Percentiles rank a stretch among this genome's conserved stretches.
These are phyloP conservation scores for Laguncularia racemosa DNA, from an alignment of 345 rosid genomes.

Conservation along the genomic window DNA sequence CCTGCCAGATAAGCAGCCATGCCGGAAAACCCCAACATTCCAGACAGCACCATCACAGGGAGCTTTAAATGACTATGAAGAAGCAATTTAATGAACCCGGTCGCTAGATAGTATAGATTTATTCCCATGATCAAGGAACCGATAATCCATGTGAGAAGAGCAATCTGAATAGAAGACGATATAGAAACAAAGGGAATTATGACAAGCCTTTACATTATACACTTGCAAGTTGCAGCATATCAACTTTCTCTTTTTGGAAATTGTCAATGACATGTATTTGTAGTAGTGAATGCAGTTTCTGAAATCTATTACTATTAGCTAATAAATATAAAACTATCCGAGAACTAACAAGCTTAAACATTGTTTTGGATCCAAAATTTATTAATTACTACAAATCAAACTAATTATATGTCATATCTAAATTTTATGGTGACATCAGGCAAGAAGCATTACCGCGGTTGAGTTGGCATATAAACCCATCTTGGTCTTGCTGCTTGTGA, in stretches of 20 bases:
- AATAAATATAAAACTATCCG: too few relatives aligned
- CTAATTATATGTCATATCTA: not conserved
- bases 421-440: not conserved
- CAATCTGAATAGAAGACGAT: constrained; percentile 27
- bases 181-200: not conserved
- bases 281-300: too few relatives aligned
- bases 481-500: constrained; percentile 81
- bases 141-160: constrained; percentile 70
- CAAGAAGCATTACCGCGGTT: constrained; percentile 25
- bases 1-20: constrained; percentile 60
- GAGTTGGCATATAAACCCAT: constrained; percentile 76
- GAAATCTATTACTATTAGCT: too few relatives aligned
- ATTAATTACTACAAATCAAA: not conserved
- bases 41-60: constrained; percentile 36
- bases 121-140: constrained; percentile 73
- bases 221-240: too few relatives aligned
- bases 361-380: too few relatives aligned
- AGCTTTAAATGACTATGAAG: constrained; percentile 34
- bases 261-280: too few relatives aligned
- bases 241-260: too few relatives aligned
- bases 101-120: constrained; percentile 55
- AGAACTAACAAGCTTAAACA: too few relatives aligned
- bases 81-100: constrained; percentile 55
- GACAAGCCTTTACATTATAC: too few relatives aligned
- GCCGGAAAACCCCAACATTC: constrained; percentile 54